These are phyloP conservation scores for Alternaria hordeiaustralica DNA, from an alignment of 2,329 filamentous ascomycete species.

Conservation along the genomic window DNA sequence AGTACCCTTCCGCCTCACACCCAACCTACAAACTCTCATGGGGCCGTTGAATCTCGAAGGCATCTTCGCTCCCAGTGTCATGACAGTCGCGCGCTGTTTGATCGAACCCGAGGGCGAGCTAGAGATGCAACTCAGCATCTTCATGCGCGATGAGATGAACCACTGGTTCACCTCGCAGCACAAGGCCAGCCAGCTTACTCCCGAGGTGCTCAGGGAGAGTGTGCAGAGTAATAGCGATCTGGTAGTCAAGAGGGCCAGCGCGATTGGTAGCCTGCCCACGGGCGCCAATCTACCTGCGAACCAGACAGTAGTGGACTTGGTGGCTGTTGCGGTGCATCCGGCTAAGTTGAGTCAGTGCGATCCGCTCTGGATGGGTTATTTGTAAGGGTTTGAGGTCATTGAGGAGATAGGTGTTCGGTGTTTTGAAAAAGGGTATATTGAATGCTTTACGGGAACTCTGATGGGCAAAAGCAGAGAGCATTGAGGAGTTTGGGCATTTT, in stretches of 20 bases:
- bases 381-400: slow-evolving; percentile 58
- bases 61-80: slow-evolving; percentile 92
- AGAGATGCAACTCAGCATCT: slow-evolving; percentile 92
- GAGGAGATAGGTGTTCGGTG: neutral
- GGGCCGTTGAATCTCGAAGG: slow-evolving; percentile 94
- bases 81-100: slow-evolving; percentile 94
- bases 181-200: slow-evolving; percentile 58
- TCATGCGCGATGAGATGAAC: slow-evolving; percentile 97
- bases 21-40: slow-evolving; percentile 95
- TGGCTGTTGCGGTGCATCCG: slow-evolving; percentile 92
- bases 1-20: slow-evolving; percentile 95
- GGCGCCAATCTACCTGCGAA: slow-evolving; percentile 84
- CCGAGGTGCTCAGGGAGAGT: slow-evolving; percentile 75
- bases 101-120: slow-evolving; percentile 83
- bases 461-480: neutral
- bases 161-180: slow-evolving; percentile 92
- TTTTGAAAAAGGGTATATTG: neutral
- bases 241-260: slow-evolving; percentile 88
- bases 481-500: neutral
- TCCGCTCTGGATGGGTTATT: slow-evolving; percentile 95
- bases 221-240: slow-evolving; percentile 88
- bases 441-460: neutral
- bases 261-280: slow-evolving; percentile 77
- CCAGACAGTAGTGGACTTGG: slow-evolving; percentile 94
- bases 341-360: slow-evolving; percentile 87